phyloP scores from a whole-genome alignment of 371 early-diverging fungal genomes.

The Mortierella sp. region DNA sequence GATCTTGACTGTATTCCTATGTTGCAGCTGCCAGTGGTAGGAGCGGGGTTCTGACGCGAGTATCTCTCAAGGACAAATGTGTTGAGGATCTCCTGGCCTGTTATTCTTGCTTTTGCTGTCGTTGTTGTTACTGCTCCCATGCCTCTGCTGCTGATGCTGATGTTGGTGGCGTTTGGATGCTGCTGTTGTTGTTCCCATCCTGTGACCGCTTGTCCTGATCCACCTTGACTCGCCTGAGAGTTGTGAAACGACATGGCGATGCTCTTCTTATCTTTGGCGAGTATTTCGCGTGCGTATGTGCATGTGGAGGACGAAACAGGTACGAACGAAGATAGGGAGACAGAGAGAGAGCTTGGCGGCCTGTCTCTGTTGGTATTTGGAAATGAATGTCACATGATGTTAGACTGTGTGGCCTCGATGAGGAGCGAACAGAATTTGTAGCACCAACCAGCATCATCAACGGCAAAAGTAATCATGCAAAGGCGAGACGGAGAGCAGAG shows the following conservation, averaged over 20 bases:
- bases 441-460: constrained; percentile 7
- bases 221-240: neutral
- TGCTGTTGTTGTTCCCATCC: neutral
- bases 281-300: neutral
- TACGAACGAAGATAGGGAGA: no score
- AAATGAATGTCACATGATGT: neutral
- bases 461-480: constrained; percentile 3
- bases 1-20: neutral
- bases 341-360: no score
- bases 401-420: no score
- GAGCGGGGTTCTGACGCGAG: neutral
- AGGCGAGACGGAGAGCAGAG: neutral
- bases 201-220: neutral
- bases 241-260: neutral
- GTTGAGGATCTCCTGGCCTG: neutral
- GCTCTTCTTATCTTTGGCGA: neutral
- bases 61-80: constrained; percentile 24
- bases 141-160: neutral
- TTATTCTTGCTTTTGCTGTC: neutral
- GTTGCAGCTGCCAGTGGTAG: neutral
- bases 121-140: neutral
- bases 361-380: no score
- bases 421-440: neutral
- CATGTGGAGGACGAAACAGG: no score
- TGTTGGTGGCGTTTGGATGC: neutral